phyloP scores from a whole-genome alignment of 768 basidiomycete species.

The Pleurotus salmoneostramineus region DNA sequence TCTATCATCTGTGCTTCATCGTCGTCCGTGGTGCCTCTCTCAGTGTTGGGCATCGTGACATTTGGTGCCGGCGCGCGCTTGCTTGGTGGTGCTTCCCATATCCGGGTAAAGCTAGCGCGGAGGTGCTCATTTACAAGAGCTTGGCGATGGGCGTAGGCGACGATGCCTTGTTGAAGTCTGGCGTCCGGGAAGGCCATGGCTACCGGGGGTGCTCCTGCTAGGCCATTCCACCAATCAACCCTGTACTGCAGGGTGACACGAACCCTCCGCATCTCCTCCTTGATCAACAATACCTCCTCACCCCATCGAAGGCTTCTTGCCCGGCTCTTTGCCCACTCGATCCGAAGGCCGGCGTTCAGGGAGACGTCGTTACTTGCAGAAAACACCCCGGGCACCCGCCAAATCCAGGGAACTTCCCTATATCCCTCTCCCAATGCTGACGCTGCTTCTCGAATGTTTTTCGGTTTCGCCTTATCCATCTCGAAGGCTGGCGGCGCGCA shows the following conservation, averaged over 20 bases:
- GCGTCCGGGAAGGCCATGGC: neutral
- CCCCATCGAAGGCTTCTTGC: no score
- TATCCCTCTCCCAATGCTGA: constrained; percentile 5
- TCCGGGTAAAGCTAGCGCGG: neutral
- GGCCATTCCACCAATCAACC: constrained; percentile 10
- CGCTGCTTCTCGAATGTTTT: neutral
- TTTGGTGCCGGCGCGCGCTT: neutral
- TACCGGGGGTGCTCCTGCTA: neutral
- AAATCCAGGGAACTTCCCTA: constrained; percentile 6
- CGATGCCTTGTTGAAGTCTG: neutral
- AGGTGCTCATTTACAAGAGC: neutral
- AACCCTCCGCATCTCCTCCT: constrained; percentile 8
- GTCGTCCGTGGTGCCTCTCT: no score
- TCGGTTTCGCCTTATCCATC: neutral
- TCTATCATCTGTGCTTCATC: no score
- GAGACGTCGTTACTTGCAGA: neutral
- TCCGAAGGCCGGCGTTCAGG: no score
- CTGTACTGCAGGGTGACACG: neutral
- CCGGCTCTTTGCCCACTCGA: no score
- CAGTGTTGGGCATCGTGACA: no score
- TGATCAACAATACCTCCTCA: no score
- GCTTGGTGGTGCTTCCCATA: constrained; percentile 6
- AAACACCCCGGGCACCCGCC: neutral
- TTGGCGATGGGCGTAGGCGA: constrained; percentile 7
- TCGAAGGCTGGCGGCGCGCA: constrained; percentile 1